Evolutionary conservation across 1,284 basidiomycete genomes (phyloP), one percentile per base, ranked within the genome.

Genomic region (Stereum hirsutum): DNA sequence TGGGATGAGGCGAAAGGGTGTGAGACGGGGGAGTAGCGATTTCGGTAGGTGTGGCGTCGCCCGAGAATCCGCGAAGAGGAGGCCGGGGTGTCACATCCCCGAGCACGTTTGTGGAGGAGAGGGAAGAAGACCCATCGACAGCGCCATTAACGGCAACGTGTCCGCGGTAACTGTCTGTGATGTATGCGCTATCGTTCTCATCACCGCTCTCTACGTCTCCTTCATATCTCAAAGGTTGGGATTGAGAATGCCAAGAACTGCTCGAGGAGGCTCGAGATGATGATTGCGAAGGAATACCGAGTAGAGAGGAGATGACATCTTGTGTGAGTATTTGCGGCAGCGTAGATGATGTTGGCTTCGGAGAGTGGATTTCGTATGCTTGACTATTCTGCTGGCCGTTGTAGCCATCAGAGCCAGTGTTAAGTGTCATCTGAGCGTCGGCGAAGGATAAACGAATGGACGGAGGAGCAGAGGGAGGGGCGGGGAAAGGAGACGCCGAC

Each of bases 311-410:
- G 36, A 84, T 74, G 35, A 82, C 79, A 45, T 81, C 73, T 53
- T 80, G 75, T 39, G 71, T 75, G 37, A 82, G 68, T 19, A 81
- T 67, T 52, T 80, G 78, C 48, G 78, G 60, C 51, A 72, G 59
- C 8, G 66, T 49, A 4, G 60, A 61, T 3, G 65, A 64, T 3
- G 65, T 70, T 4, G 69, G 72, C 45, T 70, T 70, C 14, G 70
- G 70, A n/a, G 68, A 71, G 24, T 61, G 52, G 24, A 65, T 68
- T 14, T 59, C 34, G 39, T 50, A 41, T 14, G n/a, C n/a, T n/a
- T n/a, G n/a, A n/a, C n/a, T n/a, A n/a, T n/a, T n/a, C n/a, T n/a
- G n/a, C n/a, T n/a, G n/a, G n/a, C n/a, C n/a, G n/a, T n/a, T n/a
- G n/a, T n/a, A n/a, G n/a, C n/a, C n/a, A n/a, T n/a, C n/a, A n/a